Conservation (phyloP, 106 monocot species). For the Dendrobium huoshanense region DNA sequence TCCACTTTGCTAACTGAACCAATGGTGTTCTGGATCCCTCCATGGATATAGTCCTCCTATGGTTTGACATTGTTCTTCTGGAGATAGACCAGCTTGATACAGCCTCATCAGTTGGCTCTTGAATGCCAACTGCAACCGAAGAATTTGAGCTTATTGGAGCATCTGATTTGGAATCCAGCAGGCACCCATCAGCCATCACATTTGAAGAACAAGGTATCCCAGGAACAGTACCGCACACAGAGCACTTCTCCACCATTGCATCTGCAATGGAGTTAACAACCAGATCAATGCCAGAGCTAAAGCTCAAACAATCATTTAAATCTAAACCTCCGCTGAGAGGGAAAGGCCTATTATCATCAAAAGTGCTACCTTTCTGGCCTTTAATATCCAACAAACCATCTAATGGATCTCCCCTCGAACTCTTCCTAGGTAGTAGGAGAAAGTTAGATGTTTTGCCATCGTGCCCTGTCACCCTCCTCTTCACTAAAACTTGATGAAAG, state of each 20-base stretch:
- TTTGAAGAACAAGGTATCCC: neutral
- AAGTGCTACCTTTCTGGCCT: constrained; percentile 1
- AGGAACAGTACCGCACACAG: constrained; percentile 13
- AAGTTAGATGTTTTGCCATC: neutral
- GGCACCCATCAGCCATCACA: neutral
- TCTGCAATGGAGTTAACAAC: neutral
- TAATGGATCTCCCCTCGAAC: constrained; percentile 7
- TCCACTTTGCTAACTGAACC: constrained; percentile 53
- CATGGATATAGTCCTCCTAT: constrained; percentile 18
- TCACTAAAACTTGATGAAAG: constrained; percentile 5
- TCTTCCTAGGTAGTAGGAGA: neutral
- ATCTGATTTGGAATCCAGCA: constrained; percentile 8
- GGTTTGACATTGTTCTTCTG: constrained; percentile 16
- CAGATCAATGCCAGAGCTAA: neutral
- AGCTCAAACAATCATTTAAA: neutral
- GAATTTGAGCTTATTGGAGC: neutral
- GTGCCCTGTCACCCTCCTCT: neutral
- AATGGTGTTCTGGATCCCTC: constrained; percentile 34
- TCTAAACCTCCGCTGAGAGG: neutral
- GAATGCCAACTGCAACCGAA: neutral
- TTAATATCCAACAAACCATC: constrained; percentile 15
- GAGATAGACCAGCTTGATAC: constrained; percentile 34
- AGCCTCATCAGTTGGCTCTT: constrained; percentile 1
- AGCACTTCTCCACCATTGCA: constrained; percentile 11
- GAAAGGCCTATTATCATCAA: neutral